Percentiles rank a stretch among this genome's conserved stretches.
These are phyloP conservation scores for Brassica cretica DNA, from an alignment of 345 rosid species.

Conservation along the genomic window DNA sequence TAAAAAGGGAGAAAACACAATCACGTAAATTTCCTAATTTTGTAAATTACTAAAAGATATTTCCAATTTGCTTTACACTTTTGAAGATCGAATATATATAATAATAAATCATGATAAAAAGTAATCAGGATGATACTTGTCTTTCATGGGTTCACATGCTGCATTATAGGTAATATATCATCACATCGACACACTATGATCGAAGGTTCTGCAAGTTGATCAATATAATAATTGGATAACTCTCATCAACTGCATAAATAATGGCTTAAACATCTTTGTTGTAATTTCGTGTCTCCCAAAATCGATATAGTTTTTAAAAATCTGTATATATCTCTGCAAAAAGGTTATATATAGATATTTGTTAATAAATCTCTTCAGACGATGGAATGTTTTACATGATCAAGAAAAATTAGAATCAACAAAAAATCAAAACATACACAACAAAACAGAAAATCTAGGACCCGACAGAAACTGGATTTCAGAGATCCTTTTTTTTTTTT, in stretches of 20 bases:
- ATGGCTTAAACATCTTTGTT: not conserved
- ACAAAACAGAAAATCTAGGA: not conserved
- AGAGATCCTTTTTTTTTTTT: too few species aligned
- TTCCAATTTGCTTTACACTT: constrained; percentile 5
- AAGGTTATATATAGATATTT: not conserved
- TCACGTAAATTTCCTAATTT: not conserved
- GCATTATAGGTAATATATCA: not conserved
- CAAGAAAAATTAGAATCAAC: not conserved
- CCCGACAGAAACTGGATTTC: constrained; percentile 19
- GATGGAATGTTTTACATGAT: not conserved
- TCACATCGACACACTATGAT: not conserved
- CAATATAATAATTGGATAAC: constrained; percentile 1
- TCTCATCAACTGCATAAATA: not conserved
- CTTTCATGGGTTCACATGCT: constrained; percentile 6
- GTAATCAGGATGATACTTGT: not conserved
- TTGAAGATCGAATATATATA: not conserved
- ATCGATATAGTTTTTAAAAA: too few species aligned
- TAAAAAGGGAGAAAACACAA: not conserved
- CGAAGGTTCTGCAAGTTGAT: not conserved
- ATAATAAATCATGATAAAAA: constrained; percentile 4
- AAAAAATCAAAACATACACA: not conserved
- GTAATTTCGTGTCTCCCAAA: not conserved
- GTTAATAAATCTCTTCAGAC: not conserved
- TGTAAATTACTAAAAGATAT: not conserved
- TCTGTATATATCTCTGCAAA: too few species aligned